These are phyloP conservation scores for Mycosphaerelloides madeirae DNA, from an alignment of 2,329 filamentous ascomycete genomes.

Conservation along the genomic window DNA sequence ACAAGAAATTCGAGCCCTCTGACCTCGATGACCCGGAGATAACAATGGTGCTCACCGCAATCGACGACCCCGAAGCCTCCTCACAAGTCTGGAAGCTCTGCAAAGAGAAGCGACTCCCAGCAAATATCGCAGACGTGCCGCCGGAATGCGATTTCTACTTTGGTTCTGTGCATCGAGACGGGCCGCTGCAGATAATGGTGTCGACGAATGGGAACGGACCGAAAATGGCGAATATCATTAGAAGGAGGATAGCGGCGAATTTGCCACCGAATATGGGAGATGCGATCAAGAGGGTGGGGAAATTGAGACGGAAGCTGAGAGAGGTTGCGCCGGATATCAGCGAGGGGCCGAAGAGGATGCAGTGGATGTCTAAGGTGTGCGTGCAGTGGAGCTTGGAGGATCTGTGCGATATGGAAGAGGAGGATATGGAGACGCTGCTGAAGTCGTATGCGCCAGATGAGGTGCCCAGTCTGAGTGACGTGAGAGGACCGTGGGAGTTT, in stretches of 20 bases:
- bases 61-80: conserved; percentile 91
- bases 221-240: conserved; percentile 78
- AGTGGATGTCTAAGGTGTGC: conserved; percentile 91
- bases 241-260: conserved; percentile 70
- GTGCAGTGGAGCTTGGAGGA: conserved; percentile 82
- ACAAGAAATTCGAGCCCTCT: conserved; percentile 78
- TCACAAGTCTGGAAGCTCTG: conserved; percentile 89
- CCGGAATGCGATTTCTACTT: conserved; percentile 99
- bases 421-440: conserved; percentile 77
- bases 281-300: conserved; percentile 80
- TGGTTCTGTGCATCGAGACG: conserved; percentile 89
- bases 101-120: conserved; percentile 75
- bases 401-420: conserved; percentile 73
- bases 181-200: conserved; percentile 96
- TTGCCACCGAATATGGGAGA: conserved; percentile 76
- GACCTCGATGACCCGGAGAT: conserved; percentile 67
- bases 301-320: conserved; percentile 72
- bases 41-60: conserved; percentile 86
- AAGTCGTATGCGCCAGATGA: conserved; percentile 59
- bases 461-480: conserved; percentile 41
- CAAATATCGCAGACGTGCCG: conserved; percentile 95
- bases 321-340: conserved; percentile 66
- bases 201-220: conserved; percentile 97
- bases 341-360: conserved; percentile 83
- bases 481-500: conserved; percentile 39